Evolutionary conservation across 139 green algal genomes (phyloP).

Genomic region (Chlorella ohadii): DNA sequence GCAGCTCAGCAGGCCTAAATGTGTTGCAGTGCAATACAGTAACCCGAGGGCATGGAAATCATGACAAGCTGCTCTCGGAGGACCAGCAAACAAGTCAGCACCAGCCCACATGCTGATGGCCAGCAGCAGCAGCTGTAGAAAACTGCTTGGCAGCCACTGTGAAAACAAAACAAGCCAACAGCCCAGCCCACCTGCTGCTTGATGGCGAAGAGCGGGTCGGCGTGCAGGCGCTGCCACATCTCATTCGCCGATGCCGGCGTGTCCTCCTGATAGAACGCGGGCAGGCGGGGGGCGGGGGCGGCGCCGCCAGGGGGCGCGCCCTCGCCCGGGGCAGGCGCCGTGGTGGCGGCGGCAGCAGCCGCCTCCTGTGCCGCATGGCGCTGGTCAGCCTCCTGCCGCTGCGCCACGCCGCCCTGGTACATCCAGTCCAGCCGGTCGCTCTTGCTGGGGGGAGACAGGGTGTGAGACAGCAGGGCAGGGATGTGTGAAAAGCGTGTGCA

Average conservation of each 20-base stretch:
- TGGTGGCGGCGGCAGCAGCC: slow-evolving; percentile 12
- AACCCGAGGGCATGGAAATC: not conserved
- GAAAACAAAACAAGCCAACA: not conserved
- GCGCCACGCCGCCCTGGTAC: slow-evolving; percentile 87
- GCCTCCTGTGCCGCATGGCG: slow-evolving; percentile 67
- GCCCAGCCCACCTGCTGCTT: slow-evolving; percentile 54
- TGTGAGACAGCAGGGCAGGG: not conserved
- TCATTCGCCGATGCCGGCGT: slow-evolving; percentile 86
- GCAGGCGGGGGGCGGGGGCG: slow-evolving; percentile 53
- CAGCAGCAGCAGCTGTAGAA: too few relatives aligned
- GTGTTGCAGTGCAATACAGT: not conserved
- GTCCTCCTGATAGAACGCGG: slow-evolving; percentile 71
- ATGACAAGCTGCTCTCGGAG: not conserved
- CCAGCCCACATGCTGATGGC: too few relatives aligned
- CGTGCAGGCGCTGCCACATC: slow-evolving; percentile 89
- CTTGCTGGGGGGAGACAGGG: slow-evolving; percentile 47
- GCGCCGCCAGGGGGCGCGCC: slow-evolving; percentile 1
- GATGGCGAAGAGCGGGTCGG: slow-evolving; percentile 93
- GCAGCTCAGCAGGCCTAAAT: too few relatives aligned
- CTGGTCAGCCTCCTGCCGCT: slow-evolving; percentile 83
- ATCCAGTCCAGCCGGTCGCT: slow-evolving; percentile 94
- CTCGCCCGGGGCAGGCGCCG: not conserved
- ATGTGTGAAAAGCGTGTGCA: too few relatives aligned
- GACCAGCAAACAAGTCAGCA: too few relatives aligned
- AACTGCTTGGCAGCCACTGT: too few relatives aligned